A percentile compares a stretch with the other conserved stretches of the same genome.
phyloP scores from a whole-genome alignment of 2,329 filamentous ascomycete species.

The Talaromyces sp. region DNA sequence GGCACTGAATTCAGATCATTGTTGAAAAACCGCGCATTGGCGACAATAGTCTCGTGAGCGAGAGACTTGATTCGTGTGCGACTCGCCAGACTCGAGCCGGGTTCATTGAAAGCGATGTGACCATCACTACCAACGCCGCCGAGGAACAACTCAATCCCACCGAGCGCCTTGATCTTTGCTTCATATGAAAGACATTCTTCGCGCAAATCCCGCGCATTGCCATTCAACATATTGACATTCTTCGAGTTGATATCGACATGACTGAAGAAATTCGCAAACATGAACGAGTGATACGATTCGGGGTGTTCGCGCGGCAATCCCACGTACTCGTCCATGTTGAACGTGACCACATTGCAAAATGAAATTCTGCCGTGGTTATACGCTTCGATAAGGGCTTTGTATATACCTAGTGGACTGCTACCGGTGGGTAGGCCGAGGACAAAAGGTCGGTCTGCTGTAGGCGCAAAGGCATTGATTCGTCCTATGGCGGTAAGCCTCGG shows the following conservation, averaged over 20 bases:
- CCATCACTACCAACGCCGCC: conserved; percentile 74
- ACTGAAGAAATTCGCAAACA: conserved; percentile 80
- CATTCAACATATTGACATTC: conserved; percentile 73
- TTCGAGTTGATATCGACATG: conserved; percentile 68
- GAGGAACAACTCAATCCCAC: conserved; percentile 74
- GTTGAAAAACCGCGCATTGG: conserved; percentile 72
- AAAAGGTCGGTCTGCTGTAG: conserved; percentile 50
- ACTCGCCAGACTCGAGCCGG: conserved; percentile 67
- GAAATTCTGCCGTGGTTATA: conserved; percentile 62
- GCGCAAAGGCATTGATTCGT: conserved; percentile 14
- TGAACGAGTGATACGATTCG: conserved; percentile 76
- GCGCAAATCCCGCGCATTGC: conserved; percentile 66
- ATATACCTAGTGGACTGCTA: conserved; percentile 47
- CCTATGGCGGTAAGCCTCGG: conserved; percentile 11
- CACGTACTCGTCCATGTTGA: conserved; percentile 84
- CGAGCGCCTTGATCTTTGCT: conserved; percentile 30
- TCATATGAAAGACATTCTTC: conserved; percentile 54
- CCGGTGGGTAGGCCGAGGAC: conserved; percentile 73
- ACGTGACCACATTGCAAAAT: conserved; percentile 74
- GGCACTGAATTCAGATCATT: conserved; percentile 46
- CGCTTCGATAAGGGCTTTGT: conserved; percentile 54
- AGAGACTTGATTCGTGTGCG: conserved; percentile 73
- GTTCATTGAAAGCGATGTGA: conserved; percentile 82
- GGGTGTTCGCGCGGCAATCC: conserved; percentile 71
- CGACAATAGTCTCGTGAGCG: conserved; percentile 72